Percentiles rank a stretch among this genome's conserved stretches.
These are phyloP conservation scores for Irpex sp. DNA, from an alignment of 1,284 basidiomycete genomes.

Conservation along the genomic window DNA sequence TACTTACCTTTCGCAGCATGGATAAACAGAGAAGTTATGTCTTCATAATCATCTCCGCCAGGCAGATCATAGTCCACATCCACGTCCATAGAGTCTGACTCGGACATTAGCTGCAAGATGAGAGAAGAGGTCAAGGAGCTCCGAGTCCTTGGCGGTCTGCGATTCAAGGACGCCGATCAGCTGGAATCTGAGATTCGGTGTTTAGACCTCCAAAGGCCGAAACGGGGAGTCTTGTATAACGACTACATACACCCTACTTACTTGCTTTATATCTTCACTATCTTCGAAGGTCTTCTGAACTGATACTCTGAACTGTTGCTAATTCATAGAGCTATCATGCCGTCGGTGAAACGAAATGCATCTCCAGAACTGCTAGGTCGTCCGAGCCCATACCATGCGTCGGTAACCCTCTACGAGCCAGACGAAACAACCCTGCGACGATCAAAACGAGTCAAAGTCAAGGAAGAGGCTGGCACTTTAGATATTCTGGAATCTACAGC, in stretches of 20 bases:
- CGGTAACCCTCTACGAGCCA: slow-evolving; percentile 16
- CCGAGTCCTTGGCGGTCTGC: not conserved
- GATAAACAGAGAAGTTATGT: slow-evolving; percentile 56
- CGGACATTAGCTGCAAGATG: not conserved
- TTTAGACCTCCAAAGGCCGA: not conserved
- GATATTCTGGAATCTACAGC: not conserved
- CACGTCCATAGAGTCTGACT: slow-evolving; percentile 16
- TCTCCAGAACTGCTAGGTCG: slow-evolving; percentile 13
- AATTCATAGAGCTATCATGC: not conserved
- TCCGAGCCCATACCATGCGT: slow-evolving; percentile 17
- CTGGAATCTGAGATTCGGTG: not conserved
- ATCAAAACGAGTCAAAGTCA: slow-evolving; percentile 16
- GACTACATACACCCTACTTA: not conserved
- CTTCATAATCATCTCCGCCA: slow-evolving; percentile 53
- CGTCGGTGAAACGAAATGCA: slow-evolving; percentile 14
- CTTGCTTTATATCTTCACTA: not conserved
- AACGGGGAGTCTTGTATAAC: not conserved
- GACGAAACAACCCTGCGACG: slow-evolving; percentile 7
- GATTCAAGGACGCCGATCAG: not conserved
- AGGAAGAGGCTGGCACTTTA: slow-evolving; percentile 3
- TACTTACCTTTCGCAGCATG: slow-evolving; percentile 54
- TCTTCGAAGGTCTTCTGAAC: not conserved
- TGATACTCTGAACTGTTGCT: not conserved
- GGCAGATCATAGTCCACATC: slow-evolving; percentile 34
- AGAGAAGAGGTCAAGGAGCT: not conserved